phyloP scores from a whole-genome alignment of 768 basidiomycete species.

The Termitomyces sp. region DNA sequence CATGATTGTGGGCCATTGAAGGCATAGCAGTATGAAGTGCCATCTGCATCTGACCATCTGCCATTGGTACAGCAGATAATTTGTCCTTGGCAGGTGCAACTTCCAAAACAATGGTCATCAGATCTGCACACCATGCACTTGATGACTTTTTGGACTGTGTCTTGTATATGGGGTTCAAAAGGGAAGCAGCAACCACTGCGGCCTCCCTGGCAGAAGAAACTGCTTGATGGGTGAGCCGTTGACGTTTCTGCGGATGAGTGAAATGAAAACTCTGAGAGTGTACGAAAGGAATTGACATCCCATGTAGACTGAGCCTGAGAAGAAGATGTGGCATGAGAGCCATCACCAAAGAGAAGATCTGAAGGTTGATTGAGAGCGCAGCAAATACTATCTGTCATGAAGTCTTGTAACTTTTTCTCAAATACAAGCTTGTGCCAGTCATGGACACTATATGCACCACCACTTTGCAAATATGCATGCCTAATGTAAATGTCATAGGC shows the following conservation, averaged over 20 bases:
- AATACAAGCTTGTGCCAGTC: not conserved
- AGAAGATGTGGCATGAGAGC: no score
- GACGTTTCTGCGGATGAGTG: no score
- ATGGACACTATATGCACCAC: not conserved
- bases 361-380: not conserved
- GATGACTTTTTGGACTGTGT: no score
- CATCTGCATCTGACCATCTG: not conserved
- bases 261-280: no score
- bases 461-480: not conserved
- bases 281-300: no score
- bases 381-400: not conserved
- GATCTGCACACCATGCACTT: not conserved
- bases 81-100: accelerated
- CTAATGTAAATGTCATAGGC: not conserved
- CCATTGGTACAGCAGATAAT: not conserved
- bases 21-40: not conserved
- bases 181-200: no score
- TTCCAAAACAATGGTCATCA: not conserved
- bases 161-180: not conserved
- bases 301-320: no score
- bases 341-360: not conserved
- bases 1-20: not conserved
- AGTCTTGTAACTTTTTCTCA: not conserved
- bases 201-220: no score
- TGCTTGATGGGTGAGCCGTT: no score